Conservation (phyloP, 805 yeast genomes). For the Pichia rugopelliculosa region DNA sequence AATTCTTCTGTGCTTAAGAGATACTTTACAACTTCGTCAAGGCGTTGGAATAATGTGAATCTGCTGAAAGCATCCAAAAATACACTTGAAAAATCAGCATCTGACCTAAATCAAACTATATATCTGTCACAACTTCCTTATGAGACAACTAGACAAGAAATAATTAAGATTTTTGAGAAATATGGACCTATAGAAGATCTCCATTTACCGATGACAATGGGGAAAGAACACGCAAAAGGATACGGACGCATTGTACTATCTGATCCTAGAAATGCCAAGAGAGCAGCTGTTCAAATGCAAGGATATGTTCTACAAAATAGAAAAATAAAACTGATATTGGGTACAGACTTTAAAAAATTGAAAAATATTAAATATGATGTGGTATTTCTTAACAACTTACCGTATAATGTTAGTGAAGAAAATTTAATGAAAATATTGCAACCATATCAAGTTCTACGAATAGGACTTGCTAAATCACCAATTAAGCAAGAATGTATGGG, state of each 20-base stretch:
- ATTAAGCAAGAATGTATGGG: conserved; percentile 32
- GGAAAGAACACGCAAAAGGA: conserved; percentile 18
- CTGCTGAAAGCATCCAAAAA: background rate
- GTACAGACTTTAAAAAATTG: conserved; percentile 11
- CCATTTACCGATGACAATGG: conserved; percentile 12
- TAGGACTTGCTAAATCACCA: conserved; percentile 25
- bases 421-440: conserved; percentile 22
- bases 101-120: conserved; percentile 1
- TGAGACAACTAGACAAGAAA: conserved; percentile 17
- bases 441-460: conserved; percentile 22
- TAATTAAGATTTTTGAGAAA: conserved; percentile 20
- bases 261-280: conserved; percentile 15
- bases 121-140: conserved; percentile 15
- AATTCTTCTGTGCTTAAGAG: background rate
- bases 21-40: background rate
- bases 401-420: conserved; percentile 20
- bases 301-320: conserved; percentile 24
- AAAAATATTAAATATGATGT: conserved; percentile 17
- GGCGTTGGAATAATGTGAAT: background rate
- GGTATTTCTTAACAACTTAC: conserved; percentile 22
- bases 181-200: conserved; percentile 19
- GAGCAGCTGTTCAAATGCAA: conserved; percentile 26
- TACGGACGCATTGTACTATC: conserved; percentile 21
- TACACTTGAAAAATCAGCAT: too few species aligned
- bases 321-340: conserved; percentile 20